Evolutionary conservation across 768 basidiomycete genomes (phyloP), one percentile per base, ranked within the genome.

Genomic region (Kwoniella sp.): DNA sequence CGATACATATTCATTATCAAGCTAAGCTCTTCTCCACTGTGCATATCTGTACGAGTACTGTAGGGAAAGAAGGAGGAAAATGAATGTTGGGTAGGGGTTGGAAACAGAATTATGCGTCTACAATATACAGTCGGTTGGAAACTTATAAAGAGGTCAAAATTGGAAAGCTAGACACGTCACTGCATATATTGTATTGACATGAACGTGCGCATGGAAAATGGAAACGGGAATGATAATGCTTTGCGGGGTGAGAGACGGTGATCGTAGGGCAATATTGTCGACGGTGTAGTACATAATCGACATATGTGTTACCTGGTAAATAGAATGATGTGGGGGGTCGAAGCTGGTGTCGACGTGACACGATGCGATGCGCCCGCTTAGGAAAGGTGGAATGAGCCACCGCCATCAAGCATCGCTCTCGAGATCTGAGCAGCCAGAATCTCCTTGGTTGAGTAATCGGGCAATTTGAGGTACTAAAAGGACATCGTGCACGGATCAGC

Each of bases 321-420:
- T 33, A 33, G 33, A 5, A 6, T 13, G 7, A 33, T 33, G 5
- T 33, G 33, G 13, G 13, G 13, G 33, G 33, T 6, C 7, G 13
- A 33, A 33, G 33, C n/a, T n/a, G n/a, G 33, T 6, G 33, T 13
- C 5, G 33, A 13, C 13, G 5, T 13, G 13, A 33, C 33, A 33
- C 33, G 33, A 33, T 33, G 19, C 19, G 46, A 19, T 49, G 48
- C 48, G 17, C 6, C 21, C 48, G 22, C 37, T 30, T 83, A 97
- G 77, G 94, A 97, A 79, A 99, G 83, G 83, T 97, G 94, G 90
- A 98, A 98, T 75, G 91, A 92, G 56, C 92, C 92, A 61, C 91
- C 88, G 46, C 96, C 96, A 81, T 98, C 96, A 71, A 87, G 86
- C 83, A 96, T 91, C 37, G 96, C 95, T 30, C 86, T 83, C 55